Base-by-base conservation (phyloP, 805 yeast species). In the Pichia scutulata region DNA sequence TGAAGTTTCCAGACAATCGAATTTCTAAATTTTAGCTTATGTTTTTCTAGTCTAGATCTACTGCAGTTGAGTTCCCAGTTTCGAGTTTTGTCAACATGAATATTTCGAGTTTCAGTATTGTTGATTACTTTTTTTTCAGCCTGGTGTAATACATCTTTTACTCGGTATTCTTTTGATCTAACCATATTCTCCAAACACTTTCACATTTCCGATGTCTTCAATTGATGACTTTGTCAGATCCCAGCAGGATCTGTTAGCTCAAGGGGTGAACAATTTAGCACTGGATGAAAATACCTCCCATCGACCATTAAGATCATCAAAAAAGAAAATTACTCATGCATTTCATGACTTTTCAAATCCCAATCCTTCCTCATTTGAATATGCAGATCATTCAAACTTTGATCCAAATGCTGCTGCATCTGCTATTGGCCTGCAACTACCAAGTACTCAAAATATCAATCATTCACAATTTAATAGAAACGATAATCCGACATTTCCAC, bases 371-470 rank as follows among this genome's bases (percentile, higher is more conserved):
- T n/a, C 36, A 4, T 12, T n/a, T 23, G 16, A 13, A 33, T 36
- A 41, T 18, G 24, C 7, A 26, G 33, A 46, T 45, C 23, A 37
- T 19, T 23, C 49, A 26, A 36, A 44, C 12, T 61, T 66, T 37
- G 69, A 65, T 51, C 68, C 68, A 4, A 65, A 63, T 49, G 63
- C 59, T 7, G 70, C 69, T 12, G 68, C 68, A 9, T 53, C 57
- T 47, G 58, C 61, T 41, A 59, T 61, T n/a, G 69, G 69, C 12
- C 48, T 61, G 52, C 26, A 41, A 8, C 41, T 52, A 10, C 59
- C 57, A 6, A 44, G 26, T 33, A 18, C 4, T 26, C 9, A 2
- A 12, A 25, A 33, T 33, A 33, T 6, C 10, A 13, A 10, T 18
- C 33, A 24, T 23, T 19, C 14, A 37, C 14, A 25, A 22, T 4